Evolutionary conservation across 352 stramenopile genomes (phyloP), one percentile per base, ranked within the genome.

Genomic region (Globisporangium radiosum): DNA sequence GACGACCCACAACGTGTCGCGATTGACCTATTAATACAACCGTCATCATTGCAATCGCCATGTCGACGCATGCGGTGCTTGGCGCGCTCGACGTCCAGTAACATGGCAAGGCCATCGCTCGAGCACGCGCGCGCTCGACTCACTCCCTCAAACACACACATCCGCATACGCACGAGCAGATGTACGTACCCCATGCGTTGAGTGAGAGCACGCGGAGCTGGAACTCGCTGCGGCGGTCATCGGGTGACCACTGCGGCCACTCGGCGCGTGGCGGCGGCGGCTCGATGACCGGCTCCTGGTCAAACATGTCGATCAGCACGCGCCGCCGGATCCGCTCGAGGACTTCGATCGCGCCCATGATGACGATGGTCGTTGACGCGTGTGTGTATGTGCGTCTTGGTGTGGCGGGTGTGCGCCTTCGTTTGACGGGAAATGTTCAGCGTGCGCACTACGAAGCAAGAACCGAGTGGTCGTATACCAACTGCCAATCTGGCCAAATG

Each of bases 151-250:
- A 52, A 33, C 49, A 51, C 60, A 14, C 17, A 54, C 52, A 52
- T 49, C 48, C 48, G 13, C 48, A 49, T 40, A 49, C 52, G 13
- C n/a, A 13, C 56, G 49, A 40, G 36, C 19, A 14, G 5, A 7
- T 4, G 10, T 9, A 63, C 56, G 19, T 62, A 90, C 80, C 83
- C 83, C 83, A 92, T 3, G 81, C 81, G 50, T 90, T 92, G 33
- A 92, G 68, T 43, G 76, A 90, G 13, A 92, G 72, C 39, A 92
- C 68, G 38, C 83, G 80, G 37, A 92, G 73, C 7, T 56, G 52
- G 33, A 80, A 61, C 9, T 70, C 45, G 38, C 58, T 33, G 10
- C 39, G 38, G n/a, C 25, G 43, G 54, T 65, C 60, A n/a, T 53
- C 52, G 48, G 53, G 45, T 11, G 57, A 65, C 59, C 68, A 80